Evolutionary conservation across 805 yeast species (phyloP).

Genomic region (Metschnikowia lachancei): DNA sequence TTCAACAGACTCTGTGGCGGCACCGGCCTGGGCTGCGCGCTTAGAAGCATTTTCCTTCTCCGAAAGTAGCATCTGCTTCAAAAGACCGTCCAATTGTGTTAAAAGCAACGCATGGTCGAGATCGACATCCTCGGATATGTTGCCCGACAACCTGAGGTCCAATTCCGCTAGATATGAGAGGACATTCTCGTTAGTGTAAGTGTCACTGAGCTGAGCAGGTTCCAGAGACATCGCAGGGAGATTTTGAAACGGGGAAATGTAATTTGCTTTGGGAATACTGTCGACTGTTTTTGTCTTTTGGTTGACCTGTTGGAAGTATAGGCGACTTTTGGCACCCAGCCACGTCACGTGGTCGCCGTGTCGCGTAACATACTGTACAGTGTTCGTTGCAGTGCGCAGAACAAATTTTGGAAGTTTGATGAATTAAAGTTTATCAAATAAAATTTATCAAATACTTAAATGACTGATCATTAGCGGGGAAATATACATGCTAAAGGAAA

Average conservation of each 20-base stretch:
- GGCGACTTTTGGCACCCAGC: too few relatives aligned
- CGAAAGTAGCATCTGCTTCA: conserved; percentile 15
- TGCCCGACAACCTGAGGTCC: conserved; percentile 18
- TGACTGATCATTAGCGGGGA: too few relatives aligned
- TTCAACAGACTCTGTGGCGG: not conserved
- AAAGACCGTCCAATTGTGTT: conserved; percentile 26
- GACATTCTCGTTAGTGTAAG: conserved; percentile 20
- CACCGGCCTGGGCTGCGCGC: not conserved
- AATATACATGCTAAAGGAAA: too few relatives aligned
- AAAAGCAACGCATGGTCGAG: conserved; percentile 20
- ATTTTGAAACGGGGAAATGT: not conserved
- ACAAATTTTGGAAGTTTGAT: too few relatives aligned
- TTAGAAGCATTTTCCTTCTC: conserved; percentile 1
- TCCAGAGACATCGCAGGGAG: conserved; percentile 8
- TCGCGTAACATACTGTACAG: too few relatives aligned
- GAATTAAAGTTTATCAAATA: too few relatives aligned
- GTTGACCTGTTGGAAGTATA: too few relatives aligned
- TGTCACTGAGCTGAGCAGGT: conserved; percentile 2
- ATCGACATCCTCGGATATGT: conserved; percentile 4
- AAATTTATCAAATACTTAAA: too few relatives aligned
- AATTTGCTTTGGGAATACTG: not conserved
- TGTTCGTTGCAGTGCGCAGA: too few relatives aligned
- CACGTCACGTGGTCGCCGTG: too few relatives aligned
- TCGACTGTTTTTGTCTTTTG: not conserved
- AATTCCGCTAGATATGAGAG: conserved; percentile 24